Percentiles rank a stretch among this genome's conserved stretches.
These are phyloP conservation scores for Tulasnella sp. DNA, from an alignment of 768 basidiomycete genomes.

Conservation along the genomic window DNA sequence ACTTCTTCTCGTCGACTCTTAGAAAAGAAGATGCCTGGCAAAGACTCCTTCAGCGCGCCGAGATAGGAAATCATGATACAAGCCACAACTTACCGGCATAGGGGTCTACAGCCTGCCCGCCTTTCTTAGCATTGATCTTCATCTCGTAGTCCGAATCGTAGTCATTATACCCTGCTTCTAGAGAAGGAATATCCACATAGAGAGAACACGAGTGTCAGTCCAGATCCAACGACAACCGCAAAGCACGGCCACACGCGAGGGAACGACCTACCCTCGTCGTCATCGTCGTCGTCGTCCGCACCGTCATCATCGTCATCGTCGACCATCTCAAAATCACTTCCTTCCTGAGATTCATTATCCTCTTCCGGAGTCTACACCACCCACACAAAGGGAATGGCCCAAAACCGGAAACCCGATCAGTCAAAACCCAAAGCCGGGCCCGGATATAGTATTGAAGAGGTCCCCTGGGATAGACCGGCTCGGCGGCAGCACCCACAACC, in stretches of 20 bases:
- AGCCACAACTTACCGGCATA: constrained; percentile 59
- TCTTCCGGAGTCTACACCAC: constrained; percentile 31
- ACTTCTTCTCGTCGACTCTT: constrained; percentile 87
- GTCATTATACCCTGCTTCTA: constrained; percentile 45
- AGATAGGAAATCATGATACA: neutral
- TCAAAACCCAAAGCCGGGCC: too few relatives aligned
- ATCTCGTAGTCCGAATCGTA: constrained; percentile 71
- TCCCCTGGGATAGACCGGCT: too few relatives aligned
- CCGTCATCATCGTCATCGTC: constrained; percentile 36
- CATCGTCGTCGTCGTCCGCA: too few relatives aligned
- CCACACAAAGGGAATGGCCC: neutral
- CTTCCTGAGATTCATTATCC: constrained; percentile 28
- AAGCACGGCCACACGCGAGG: too few relatives aligned
- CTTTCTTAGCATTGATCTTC: constrained; percentile 30
- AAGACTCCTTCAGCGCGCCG: neutral
- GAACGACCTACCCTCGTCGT: too few relatives aligned
- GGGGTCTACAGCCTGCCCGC: constrained; percentile 59
- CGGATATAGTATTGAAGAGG: too few relatives aligned
- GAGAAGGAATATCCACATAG: neutral
- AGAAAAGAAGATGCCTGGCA: constrained; percentile 83
- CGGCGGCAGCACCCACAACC: too few relatives aligned
- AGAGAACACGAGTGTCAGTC: neutral
- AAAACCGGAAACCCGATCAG: too few relatives aligned
- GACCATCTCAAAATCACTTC: constrained; percentile 12
- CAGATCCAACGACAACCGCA: neutral